A percentile compares a stretch with the other conserved stretches of the same genome.
Conservation (phyloP, 1,284 basidiomycete genomes). For the Boletellus deceptivus region DNA sequence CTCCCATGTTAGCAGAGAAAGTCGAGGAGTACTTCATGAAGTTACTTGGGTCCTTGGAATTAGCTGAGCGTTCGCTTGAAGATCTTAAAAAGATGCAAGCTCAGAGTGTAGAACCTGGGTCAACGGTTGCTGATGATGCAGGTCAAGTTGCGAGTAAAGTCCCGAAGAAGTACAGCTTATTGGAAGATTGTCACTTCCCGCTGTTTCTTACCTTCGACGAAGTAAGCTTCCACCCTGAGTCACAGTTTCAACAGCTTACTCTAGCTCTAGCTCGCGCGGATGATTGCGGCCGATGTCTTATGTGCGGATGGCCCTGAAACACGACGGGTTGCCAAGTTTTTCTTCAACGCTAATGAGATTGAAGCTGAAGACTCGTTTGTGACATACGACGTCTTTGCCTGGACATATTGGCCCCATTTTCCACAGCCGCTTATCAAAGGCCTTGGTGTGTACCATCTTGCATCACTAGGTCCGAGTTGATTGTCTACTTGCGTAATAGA, state of each 20-base stretch:
- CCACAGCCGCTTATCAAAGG: conserved; percentile 52
- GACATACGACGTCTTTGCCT: conserved; percentile 51
- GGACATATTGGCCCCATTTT: conserved; percentile 64
- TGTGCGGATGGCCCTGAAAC: conserved; percentile 7
- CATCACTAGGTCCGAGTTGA: not conserved
- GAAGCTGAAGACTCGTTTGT: conserved; percentile 32
- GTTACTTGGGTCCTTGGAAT: conserved; percentile 46
- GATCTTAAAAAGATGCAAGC: conserved; percentile 35
- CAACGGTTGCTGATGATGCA: conserved; percentile 39
- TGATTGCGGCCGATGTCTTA: conserved; percentile 24
- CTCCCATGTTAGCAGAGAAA: conserved; percentile 58
- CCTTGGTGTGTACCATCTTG: conserved; percentile 42
- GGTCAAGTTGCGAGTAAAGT: conserved; percentile 39
- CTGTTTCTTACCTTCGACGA: conserved; percentile 66
- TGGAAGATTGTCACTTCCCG: conserved; percentile 64
- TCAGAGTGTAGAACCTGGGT: conserved; percentile 32
- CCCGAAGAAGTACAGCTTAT: conserved; percentile 54
- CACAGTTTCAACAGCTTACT: conserved; percentile 4
- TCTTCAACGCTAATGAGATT: conserved; percentile 14
- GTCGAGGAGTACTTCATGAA: conserved; percentile 65
- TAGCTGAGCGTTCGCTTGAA: conserved; percentile 38
- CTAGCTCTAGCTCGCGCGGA: conserved; percentile 8
- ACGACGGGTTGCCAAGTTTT: conserved; percentile 9
- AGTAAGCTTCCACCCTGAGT: conserved; percentile 34
- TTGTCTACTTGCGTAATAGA: conserved; percentile 37